Conservation (phyloP, 176 grass and related monocot species). For the Carex scoparia region DNA sequence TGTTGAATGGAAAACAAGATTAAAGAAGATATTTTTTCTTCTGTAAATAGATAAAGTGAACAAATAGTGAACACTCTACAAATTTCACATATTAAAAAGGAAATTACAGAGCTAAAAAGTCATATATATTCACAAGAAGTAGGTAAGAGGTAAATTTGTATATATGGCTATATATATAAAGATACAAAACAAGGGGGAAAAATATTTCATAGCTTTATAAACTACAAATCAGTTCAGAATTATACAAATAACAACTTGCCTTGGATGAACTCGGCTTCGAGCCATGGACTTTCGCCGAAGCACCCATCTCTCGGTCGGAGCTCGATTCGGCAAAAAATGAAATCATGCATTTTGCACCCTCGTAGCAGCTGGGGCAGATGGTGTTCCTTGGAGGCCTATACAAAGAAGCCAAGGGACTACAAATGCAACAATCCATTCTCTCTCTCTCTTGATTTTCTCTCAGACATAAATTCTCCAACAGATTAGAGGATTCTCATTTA, state of each 20-base stretch:
- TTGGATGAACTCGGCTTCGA: constrained; percentile 30
- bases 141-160: background rate
- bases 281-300: background rate
- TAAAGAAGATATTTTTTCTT: background rate
- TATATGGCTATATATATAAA: background rate
- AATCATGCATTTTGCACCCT: constrained; percentile 74
- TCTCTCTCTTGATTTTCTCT: constrained; percentile 3
- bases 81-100: background rate
- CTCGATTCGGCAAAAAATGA: constrained; percentile 30
- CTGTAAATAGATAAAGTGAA: constrained; percentile 7
- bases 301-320: background rate
- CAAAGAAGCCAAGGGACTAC: constrained; percentile 52
- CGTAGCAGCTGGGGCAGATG: constrained; percentile 62
- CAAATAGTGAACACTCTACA: background rate
- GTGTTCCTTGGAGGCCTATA: constrained; percentile 78
- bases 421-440: constrained; percentile 92
- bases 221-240: background rate
- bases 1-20: background rate
- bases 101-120: background rate
- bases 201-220: background rate
- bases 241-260: constrained; percentile 24
- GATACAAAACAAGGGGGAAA: background rate
- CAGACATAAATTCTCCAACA: constrained; percentile 17
- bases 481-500: constrained; percentile 17
- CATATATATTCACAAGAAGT: background rate